phyloP scores from a whole-genome alignment of 1,284 basidiomycete genomes.

The Apiotrichum montevideense region DNA sequence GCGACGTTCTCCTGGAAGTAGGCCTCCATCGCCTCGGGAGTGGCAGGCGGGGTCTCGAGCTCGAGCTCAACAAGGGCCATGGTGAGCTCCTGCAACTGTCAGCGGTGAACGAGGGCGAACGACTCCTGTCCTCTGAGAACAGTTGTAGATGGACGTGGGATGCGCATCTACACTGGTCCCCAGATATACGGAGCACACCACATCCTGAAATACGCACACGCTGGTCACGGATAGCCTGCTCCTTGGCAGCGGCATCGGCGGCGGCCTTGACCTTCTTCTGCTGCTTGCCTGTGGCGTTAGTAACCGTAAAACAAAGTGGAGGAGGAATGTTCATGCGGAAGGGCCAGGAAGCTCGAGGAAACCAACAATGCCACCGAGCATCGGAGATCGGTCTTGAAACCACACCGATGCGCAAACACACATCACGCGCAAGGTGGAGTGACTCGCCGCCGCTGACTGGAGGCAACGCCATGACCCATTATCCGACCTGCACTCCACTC shows the following conservation, averaged over 20 bases:
- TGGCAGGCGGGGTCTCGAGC: slow-evolving; percentile 53
- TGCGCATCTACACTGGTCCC: too few relatives aligned
- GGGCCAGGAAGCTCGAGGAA: too few relatives aligned
- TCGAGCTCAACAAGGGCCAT: slow-evolving; percentile 28
- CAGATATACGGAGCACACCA: not conserved
- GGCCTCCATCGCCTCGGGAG: slow-evolving; percentile 68
- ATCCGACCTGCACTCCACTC: too few relatives aligned
- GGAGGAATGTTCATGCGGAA: not conserved
- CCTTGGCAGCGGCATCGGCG: slow-evolving; percentile 57
- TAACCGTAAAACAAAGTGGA: not conserved
- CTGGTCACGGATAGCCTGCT: slow-evolving; percentile 26
- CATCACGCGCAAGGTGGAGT: too few relatives aligned
- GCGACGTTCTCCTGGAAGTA: slow-evolving; percentile 89
- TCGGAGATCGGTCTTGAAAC: too few relatives aligned
- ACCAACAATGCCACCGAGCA: too few relatives aligned
- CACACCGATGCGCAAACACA: too few relatives aligned
- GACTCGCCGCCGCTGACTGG: too few relatives aligned
- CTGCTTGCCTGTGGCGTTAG: slow-evolving; percentile 62
- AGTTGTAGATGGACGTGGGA: too few relatives aligned
- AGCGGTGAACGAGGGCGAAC: not conserved
- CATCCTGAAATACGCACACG: slow-evolving; percentile 8
- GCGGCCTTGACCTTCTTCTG: slow-evolving; percentile 65
- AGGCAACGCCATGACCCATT: too few relatives aligned
- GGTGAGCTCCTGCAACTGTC: slow-evolving; percentile 11
- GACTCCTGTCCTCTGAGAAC: too few relatives aligned